phyloP scores from a whole-genome alignment of 257 asterid genomes.

The Penstemon barbatus region DNA sequence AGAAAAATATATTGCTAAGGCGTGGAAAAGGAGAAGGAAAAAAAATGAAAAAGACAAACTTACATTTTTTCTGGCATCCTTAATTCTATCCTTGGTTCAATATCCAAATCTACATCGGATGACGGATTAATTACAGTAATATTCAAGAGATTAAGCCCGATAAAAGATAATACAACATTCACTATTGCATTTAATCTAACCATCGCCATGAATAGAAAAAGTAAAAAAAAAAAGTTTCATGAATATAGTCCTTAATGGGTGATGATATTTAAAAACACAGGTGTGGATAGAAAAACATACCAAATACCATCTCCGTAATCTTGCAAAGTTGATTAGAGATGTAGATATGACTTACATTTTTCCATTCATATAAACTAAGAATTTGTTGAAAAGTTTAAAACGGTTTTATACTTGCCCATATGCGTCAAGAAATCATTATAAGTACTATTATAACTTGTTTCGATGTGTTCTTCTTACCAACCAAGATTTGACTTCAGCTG shows the following conservation, averaged over 20 bases:
- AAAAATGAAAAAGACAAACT: slow-evolving; percentile 26
- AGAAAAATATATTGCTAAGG: no score
- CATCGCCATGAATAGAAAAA: background rate
- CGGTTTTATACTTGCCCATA: slow-evolving; percentile 61
- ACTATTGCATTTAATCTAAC: slow-evolving; percentile 7
- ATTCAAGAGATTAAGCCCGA: slow-evolving; percentile 75
- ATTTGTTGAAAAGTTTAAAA: slow-evolving; percentile 13
- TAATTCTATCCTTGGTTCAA: no score
- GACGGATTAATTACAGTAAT: slow-evolving; percentile 78
- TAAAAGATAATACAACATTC: background rate
- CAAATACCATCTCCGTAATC: slow-evolving; percentile 65
- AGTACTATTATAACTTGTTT: slow-evolving; percentile 39
- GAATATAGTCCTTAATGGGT: background rate
- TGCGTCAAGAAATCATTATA: slow-evolving; percentile 64
- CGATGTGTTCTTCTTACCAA: slow-evolving; percentile 66
- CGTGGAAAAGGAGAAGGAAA: background rate
- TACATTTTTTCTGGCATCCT: slow-evolving; percentile 69
- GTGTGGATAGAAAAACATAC: slow-evolving; percentile 38
- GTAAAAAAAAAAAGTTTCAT: no score
- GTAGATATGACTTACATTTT: background rate
- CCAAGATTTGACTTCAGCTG: slow-evolving; percentile 71
- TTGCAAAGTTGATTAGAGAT: slow-evolving; percentile 25
- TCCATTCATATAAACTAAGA: slow-evolving; percentile 2
- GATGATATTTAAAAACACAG: background rate
- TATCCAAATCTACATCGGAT: slow-evolving; percentile 55